Percentiles rank a stretch among this genome's conserved stretches.
Conservation (phyloP, 129 eudicot species). For the Dittrichia graveolens region DNA sequence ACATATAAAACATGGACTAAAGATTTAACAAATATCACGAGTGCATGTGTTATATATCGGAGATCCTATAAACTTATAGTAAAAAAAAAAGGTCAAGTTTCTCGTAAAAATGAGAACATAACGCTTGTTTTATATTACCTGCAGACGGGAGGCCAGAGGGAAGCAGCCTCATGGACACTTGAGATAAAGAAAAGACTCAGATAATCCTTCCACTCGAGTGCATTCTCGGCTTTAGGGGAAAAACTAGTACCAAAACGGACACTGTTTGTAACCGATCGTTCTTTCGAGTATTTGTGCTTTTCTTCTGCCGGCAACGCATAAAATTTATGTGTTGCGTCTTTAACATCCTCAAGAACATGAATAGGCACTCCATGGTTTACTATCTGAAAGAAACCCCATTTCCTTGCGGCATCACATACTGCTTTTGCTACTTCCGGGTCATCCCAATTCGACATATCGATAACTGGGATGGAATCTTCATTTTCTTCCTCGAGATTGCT, state of each 20-base stretch:
- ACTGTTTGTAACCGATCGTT: slow-evolving; percentile 1
- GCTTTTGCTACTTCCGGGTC: slow-evolving; percentile 1
- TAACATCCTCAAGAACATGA: slow-evolving; percentile 13
- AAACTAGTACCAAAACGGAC: slow-evolving; percentile 20
- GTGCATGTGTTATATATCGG: too few species aligned
- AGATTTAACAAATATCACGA: too few species aligned
- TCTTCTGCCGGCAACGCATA: slow-evolving; percentile 11
- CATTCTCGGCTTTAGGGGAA: slow-evolving; percentile 7
- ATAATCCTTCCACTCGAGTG: slow-evolving; percentile 25
- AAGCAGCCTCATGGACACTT: not conserved
- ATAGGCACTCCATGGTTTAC: slow-evolving; percentile 25
- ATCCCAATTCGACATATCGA: slow-evolving; percentile 7
- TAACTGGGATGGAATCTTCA: slow-evolving; percentile 18
- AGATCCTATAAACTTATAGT: too few species aligned
- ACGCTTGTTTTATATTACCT: not conserved
- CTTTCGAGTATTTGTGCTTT: slow-evolving; percentile 16
- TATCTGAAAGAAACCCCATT: slow-evolving; percentile 23
- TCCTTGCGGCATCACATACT: slow-evolving; percentile 14
- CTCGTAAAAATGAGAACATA: too few species aligned
- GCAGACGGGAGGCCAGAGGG: slow-evolving; percentile 9
- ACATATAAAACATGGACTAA: not conserved
- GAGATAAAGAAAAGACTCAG: slow-evolving; percentile 23
- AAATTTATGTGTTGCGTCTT: slow-evolving; percentile 13
- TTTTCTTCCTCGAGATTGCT: not conserved
- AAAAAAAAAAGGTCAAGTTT: too few species aligned